Conservation (phyloP, 1,139 yeast species). For the Hemisphaericaspora xylofermentans region DNA sequence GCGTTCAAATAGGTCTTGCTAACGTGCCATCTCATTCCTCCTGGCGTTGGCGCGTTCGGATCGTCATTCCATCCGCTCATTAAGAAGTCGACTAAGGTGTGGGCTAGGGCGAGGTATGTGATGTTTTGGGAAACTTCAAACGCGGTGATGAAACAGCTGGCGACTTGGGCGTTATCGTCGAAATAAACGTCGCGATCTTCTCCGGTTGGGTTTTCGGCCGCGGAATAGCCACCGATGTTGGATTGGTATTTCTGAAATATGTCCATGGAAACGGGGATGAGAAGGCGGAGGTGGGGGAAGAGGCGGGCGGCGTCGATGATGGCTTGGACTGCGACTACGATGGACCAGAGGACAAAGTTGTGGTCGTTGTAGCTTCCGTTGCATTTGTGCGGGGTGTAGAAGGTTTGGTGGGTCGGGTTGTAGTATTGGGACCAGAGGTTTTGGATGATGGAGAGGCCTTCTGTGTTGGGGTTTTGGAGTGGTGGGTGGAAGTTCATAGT, state of each 20-base stretch:
- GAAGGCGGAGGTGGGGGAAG: conserved; percentile 57
- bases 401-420: conserved; percentile 43
- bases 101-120: conserved; percentile 53
- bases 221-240: conserved; percentile 53
- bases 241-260: conserved; percentile 56
- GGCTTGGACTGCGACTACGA: conserved; percentile 63
- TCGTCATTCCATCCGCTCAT: conserved; percentile 66
- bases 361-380: conserved; percentile 56
- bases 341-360: conserved; percentile 66
- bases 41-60: conserved; percentile 42
- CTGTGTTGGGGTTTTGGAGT: conserved; percentile 41
- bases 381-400: conserved; percentile 41
- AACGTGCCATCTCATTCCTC: conserved; percentile 71
- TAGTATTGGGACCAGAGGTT: conserved; percentile 49
- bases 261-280: conserved; percentile 53
- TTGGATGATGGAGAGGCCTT: conserved; percentile 49
- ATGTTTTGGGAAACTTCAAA: conserved; percentile 65
- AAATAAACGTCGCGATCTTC: conserved; percentile 66
- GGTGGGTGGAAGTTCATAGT: conserved; percentile 7
- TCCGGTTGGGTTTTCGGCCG: conserved; percentile 51
- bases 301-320: conserved; percentile 61
- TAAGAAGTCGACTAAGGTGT: conserved; percentile 59
- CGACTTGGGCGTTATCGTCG: conserved; percentile 77
- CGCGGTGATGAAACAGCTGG: conserved; percentile 64
- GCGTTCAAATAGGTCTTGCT: conserved; percentile 59